A percentile compares a stretch with the other conserved stretches of the same genome.
Conservation (phyloP, 2,329 filamentous ascomycete species). For the Trichoderma polysporum region DNA sequence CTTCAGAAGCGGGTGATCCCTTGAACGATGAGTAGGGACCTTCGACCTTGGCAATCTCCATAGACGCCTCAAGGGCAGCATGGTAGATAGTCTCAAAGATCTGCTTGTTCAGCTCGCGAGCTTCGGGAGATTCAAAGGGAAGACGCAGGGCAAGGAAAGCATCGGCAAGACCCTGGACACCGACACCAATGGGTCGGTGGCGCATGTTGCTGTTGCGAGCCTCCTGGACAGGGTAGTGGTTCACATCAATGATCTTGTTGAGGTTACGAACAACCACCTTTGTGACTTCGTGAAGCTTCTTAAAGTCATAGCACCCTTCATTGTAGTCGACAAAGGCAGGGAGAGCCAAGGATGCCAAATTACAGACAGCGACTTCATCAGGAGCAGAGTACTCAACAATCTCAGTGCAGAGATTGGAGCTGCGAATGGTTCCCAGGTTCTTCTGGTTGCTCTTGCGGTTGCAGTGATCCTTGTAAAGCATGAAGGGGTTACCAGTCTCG, state of each 20-base stretch:
- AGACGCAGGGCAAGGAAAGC: constrained; percentile 95
- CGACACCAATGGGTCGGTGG: constrained; percentile 91
- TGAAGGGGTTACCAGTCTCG: constrained; percentile 98
- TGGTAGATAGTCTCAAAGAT: constrained; percentile 99
- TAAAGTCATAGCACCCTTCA: constrained; percentile 85
- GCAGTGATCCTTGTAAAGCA: constrained; percentile 98
- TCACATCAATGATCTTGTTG: constrained; percentile 98
- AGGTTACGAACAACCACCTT: constrained; percentile 92
- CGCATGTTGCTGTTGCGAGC: constrained; percentile 96
- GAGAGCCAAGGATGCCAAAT: constrained; percentile 89
- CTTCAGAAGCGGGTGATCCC: constrained; percentile 91
- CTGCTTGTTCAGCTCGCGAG: constrained; percentile 90
- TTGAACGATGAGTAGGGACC: constrained; percentile 89
- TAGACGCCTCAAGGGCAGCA: constrained; percentile 84
- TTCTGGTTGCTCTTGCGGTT: constrained; percentile 99
- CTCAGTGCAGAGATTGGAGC: constrained; percentile 98
- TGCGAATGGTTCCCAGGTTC: constrained; percentile 97
- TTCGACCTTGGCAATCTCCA: constrained; percentile 77
- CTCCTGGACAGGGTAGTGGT: constrained; percentile 96
- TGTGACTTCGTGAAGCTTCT: constrained; percentile 92
- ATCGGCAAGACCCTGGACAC: constrained; percentile 96
- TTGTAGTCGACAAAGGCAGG: constrained; percentile 88
- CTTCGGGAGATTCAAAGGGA: constrained; percentile 95
- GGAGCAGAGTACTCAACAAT: constrained; percentile 97
- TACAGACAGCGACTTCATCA: constrained; percentile 98